Percentiles rank a stretch among this genome's conserved stretches.
Evolutionary conservation across 106 monocot genomes (phyloP).

Genomic region (Acanthochlamys bracteata): DNA sequence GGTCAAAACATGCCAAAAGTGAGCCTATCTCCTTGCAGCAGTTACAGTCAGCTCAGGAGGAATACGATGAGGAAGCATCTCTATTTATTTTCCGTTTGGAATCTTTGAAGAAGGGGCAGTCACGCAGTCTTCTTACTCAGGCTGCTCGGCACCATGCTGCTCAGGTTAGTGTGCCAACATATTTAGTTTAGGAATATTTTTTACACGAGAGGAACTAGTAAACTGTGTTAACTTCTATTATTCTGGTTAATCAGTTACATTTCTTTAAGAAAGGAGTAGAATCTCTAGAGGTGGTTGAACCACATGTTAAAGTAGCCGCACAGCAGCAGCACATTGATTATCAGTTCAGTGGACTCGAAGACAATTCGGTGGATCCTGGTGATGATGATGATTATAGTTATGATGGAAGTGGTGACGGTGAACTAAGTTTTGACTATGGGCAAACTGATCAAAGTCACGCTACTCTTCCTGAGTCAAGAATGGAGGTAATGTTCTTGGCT

Average conservation of each 20-base stretch:
- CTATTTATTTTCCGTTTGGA: constrained; percentile 42
- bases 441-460: constrained; percentile 26
- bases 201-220: not conserved
- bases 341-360: constrained; percentile 11
- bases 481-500: constrained; percentile 28
- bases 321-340: constrained; percentile 19
- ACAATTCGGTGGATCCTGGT: constrained; percentile 1
- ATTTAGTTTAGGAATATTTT: not conserved
- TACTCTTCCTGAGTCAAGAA: constrained; percentile 14
- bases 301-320: constrained; percentile 9
- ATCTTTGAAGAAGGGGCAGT: constrained; percentile 52
- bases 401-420: constrained; percentile 29
- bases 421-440: constrained; percentile 41
- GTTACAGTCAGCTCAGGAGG: constrained; percentile 34
- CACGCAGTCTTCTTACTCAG: constrained; percentile 42
- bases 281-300: constrained; percentile 14
- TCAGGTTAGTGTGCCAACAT: constrained; percentile 24
- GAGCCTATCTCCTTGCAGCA: constrained; percentile 25
- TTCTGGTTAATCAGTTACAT: constrained; percentile 18
- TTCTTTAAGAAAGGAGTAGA: constrained; percentile 16
- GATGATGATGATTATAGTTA: constrained; percentile 24
- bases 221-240: not conserved
- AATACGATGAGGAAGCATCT: constrained; percentile 31
- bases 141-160: constrained; percentile 49
- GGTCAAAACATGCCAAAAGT: constrained; percentile 22